A percentile compares a stretch with the other conserved stretches of the same genome.
Conservation (phyloP, 1,139 yeast species). For the Pneumocystis carinii region DNA sequence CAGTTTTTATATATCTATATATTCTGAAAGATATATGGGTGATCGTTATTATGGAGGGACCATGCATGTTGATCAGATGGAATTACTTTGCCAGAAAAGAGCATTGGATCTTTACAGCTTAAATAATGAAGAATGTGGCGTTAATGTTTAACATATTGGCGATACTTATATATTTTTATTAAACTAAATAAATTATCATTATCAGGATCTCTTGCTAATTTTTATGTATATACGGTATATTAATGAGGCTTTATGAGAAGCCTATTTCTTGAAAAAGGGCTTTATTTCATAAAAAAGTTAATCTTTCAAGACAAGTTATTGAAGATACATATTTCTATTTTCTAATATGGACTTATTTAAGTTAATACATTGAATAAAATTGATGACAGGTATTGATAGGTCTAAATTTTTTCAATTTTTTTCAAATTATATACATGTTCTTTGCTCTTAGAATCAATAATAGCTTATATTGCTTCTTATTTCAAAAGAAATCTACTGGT, state of each 20-base stretch:
- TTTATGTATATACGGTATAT: conserved; percentile 80
- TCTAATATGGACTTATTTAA: background rate
- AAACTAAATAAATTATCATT: conserved; percentile 31
- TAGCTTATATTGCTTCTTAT: no score
- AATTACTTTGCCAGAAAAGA: conserved; percentile 77
- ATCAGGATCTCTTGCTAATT: conserved; percentile 94
- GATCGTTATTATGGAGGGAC: conserved; percentile 88
- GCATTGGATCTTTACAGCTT: conserved; percentile 77
- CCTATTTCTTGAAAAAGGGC: conserved; percentile 30
- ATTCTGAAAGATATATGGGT: conserved; percentile 85
- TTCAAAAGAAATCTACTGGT: no score
- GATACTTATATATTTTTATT: background rate
- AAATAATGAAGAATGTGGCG: conserved; percentile 86
- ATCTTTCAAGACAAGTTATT: background rate
- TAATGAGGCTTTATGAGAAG: conserved; percentile 81
- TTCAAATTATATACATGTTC: background rate
- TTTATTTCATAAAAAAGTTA: background rate
- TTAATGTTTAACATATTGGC: conserved; percentile 54
- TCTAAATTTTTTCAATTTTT: background rate
- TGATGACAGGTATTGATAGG: background rate
- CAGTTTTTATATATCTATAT: conserved; percentile 18
- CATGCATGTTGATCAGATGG: conserved; percentile 91
- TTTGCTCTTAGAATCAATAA: no score
- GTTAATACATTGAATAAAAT: background rate
- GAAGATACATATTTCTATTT: background rate